Evolutionary conservation across 345 rosid species (phyloP).

Genomic region (Theobroma cacao): DNA sequence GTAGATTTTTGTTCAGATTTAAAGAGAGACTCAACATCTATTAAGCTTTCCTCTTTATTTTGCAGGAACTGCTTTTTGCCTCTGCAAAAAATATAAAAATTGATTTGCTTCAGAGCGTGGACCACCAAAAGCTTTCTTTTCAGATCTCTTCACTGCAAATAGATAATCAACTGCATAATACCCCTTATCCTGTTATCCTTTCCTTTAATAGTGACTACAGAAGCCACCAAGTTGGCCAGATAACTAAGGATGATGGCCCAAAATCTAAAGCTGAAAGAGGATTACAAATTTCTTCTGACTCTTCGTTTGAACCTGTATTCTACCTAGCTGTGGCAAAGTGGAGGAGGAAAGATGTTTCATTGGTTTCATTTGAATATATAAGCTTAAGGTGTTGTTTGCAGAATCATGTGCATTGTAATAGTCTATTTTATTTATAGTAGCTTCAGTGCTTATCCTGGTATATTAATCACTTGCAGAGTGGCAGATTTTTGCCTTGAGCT

Average conservation of each 20-base stretch:
- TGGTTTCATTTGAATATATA: slow-evolving; percentile 81
- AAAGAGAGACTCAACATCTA: slow-evolving; percentile 9
- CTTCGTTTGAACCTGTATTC: slow-evolving; percentile 52
- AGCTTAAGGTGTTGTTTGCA: slow-evolving; percentile 53
- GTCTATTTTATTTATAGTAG: slow-evolving; percentile 7
- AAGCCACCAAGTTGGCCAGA: slow-evolving; percentile 42
- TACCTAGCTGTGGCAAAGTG: slow-evolving; percentile 59
- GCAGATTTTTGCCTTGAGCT: slow-evolving; percentile 83
- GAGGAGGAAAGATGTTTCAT: slow-evolving; percentile 79
- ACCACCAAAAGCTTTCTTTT: slow-evolving; percentile 75
- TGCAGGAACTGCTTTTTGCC: slow-evolving; percentile 84
- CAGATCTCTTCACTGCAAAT: slow-evolving; percentile 72
- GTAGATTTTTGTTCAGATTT: not conserved
- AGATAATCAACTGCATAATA: slow-evolving; percentile 70
- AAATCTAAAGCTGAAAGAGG: slow-evolving; percentile 31
- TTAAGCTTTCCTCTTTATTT: slow-evolving; percentile 25
- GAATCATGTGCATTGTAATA: slow-evolving; percentile 7
- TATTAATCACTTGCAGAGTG: slow-evolving; percentile 51
- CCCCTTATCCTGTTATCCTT: slow-evolving; percentile 81
- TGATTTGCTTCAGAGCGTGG: slow-evolving; percentile 69
- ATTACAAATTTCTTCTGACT: slow-evolving; percentile 35
- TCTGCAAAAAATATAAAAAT: slow-evolving; percentile 63
- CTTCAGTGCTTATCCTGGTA: slow-evolving; percentile 20
- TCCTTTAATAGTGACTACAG: slow-evolving; percentile 62
- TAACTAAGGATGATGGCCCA: slow-evolving; percentile 38